phyloP scores from a whole-genome alignment of 495 filamentous ascomycete species.

The Penicillium canescens region DNA sequence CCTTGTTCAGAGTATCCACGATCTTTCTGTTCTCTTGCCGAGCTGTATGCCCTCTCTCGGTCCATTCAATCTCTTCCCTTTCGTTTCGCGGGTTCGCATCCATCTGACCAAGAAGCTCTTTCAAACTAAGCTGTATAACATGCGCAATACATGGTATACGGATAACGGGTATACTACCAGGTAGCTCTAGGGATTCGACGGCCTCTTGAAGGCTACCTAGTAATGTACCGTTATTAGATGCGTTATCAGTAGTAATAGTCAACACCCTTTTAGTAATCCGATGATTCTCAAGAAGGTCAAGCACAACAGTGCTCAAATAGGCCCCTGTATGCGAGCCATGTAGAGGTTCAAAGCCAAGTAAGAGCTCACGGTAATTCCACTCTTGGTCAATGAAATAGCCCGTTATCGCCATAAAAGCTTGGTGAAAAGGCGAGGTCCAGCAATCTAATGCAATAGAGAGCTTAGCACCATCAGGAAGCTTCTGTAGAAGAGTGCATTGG shows the following conservation, averaged over 20 bases:
- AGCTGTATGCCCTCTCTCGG: neutral
- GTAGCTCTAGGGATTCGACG: neutral
- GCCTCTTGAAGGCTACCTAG: slow-evolving; percentile 1
- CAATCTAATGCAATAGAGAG: slow-evolving; percentile 14
- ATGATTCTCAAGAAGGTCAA: slow-evolving; percentile 4
- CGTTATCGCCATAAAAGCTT: slow-evolving; percentile 22
- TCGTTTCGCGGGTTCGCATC: neutral
- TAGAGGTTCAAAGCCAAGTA: slow-evolving; percentile 17
- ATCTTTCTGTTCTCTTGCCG: slow-evolving; percentile 3
- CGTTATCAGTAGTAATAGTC: slow-evolving; percentile 16
- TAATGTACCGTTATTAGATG: slow-evolving; percentile 18
- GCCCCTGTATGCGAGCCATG: slow-evolving; percentile 5
- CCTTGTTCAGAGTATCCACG: slow-evolving; percentile 7
- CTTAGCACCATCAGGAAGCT: slow-evolving; percentile 2
- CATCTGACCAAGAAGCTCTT: neutral
- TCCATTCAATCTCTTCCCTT: neutral
- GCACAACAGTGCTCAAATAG: slow-evolving; percentile 4
- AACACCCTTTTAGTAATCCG: slow-evolving; percentile 4
- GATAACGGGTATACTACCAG: neutral
- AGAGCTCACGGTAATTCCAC: slow-evolving; percentile 11
- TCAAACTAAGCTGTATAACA: neutral
- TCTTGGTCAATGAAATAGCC: slow-evolving; percentile 14
- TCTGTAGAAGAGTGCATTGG: neutral
- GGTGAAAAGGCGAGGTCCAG: slow-evolving; percentile 15
- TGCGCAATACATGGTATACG: neutral